A percentile compares a stretch with the other conserved stretches of the same genome.
phyloP scores from a whole-genome alignment of 176 grass and related monocot genomes.

The Poa annua region DNA sequence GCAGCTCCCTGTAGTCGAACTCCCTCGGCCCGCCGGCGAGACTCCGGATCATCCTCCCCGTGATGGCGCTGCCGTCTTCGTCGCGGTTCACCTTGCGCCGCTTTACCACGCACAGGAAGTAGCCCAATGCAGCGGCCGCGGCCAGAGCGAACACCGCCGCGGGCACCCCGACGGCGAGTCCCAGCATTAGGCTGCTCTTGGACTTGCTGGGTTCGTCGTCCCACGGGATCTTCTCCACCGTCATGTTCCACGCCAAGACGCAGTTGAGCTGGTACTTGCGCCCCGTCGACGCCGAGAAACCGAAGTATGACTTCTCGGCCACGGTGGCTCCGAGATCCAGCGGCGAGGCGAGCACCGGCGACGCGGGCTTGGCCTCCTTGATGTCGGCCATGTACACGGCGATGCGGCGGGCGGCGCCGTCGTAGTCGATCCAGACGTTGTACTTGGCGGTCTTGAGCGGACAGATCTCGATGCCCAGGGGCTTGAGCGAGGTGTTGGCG shows the following conservation, averaged over 20 bases:
- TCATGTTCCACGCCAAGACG: constrained; percentile 85
- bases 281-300: constrained; percentile 82
- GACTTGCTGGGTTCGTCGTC: neutral
- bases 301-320: constrained; percentile 62
- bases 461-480: constrained; percentile 66
- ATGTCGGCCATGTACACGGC: constrained; percentile 59
- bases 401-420: constrained; percentile 51
- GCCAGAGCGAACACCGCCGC: neutral
- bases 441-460: constrained; percentile 48
- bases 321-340: constrained; percentile 54
- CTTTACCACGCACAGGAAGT: constrained; percentile 40
- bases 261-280: constrained; percentile 81
- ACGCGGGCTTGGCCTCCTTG: constrained; percentile 20
- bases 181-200: neutral
- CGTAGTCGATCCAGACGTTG: constrained; percentile 83
- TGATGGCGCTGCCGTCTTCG: constrained; percentile 47
- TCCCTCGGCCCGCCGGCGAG: constrained; percentile 78
- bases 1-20: constrained; percentile 77
- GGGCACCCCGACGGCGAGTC: constrained; percentile 49
- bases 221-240: constrained; percentile 60
- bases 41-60: constrained; percentile 58
- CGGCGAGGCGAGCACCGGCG: constrained; percentile 44
- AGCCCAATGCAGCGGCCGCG: constrained; percentile 26
- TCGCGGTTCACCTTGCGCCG: constrained; percentile 37
- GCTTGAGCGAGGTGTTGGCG: constrained; percentile 34